Percentiles rank a stretch among this genome's conserved stretches.
These are phyloP conservation scores for Leccinum broughii DNA, from an alignment of 768 basidiomycete genomes.

Conservation along the genomic window DNA sequence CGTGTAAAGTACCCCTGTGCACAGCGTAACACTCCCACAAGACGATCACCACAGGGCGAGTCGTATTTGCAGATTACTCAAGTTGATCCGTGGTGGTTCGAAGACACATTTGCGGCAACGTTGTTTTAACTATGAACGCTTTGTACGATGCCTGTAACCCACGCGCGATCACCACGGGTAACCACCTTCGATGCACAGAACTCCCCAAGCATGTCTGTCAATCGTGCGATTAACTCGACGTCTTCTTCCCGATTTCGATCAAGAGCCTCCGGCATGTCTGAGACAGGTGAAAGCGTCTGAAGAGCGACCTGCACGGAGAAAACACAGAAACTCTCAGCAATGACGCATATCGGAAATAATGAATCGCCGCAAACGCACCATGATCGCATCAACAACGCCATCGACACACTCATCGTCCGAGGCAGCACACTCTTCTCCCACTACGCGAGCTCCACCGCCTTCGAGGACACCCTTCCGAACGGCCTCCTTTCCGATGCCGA, in stretches of 20 bases:
- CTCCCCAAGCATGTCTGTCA: conserved; percentile 58
- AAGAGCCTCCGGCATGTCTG: conserved; percentile 59
- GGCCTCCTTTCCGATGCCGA: conserved; percentile 84
- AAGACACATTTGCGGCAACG: background rate
- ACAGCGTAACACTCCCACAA: background rate
- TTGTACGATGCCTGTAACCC: conserved; percentile 60
- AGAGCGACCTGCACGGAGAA: conserved; percentile 54
- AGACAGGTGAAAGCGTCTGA: conserved; percentile 54
- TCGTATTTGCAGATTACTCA: background rate
- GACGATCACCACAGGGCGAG: background rate
- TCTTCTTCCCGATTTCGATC: conserved; percentile 52
- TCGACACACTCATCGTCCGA: conserved; percentile 35
- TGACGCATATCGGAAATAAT: background rate
- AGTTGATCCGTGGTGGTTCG: background rate
- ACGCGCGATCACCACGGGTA: conserved; percentile 51
- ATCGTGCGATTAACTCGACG: conserved; percentile 41
- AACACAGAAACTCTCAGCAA: background rate
- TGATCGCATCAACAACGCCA: conserved; percentile 56
- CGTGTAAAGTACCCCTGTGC: background rate
- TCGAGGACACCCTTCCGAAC: conserved; percentile 80
- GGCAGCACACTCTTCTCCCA: conserved; percentile 62
- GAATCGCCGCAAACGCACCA: conserved; percentile 43
- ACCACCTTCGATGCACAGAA: conserved; percentile 58
- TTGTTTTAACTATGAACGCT: conserved; percentile 24
- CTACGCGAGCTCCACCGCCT: conserved; percentile 73